Evolutionary conservation across 2,329 filamentous ascomycete genomes (phyloP).

Genomic region (Aspergillus sp.): DNA sequence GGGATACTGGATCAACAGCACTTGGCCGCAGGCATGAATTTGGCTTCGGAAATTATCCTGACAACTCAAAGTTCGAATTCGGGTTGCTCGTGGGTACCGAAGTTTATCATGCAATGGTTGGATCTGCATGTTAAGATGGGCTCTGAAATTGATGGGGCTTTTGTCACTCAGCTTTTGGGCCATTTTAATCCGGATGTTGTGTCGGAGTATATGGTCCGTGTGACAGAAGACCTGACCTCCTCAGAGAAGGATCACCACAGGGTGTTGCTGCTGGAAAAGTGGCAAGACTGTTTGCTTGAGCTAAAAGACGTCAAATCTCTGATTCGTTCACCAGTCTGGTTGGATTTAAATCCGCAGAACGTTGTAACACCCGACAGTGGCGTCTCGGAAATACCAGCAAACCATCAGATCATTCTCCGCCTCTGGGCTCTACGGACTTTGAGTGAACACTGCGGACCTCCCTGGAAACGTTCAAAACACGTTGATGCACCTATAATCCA

Average conservation of each 20-base stretch:
- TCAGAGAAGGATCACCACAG: conserved; percentile 10
- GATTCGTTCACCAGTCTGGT: background rate
- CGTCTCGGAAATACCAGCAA: conserved; percentile 3
- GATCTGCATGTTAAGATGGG: conserved; percentile 6
- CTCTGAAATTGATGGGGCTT: conserved; percentile 5
- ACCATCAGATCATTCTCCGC: conserved; percentile 26
- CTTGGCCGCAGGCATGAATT: conserved; percentile 10
- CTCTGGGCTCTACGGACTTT: conserved; percentile 27
- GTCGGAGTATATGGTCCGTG: conserved; percentile 22
- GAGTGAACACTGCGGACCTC: conserved; percentile 14
- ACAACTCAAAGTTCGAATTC: conserved; percentile 16
- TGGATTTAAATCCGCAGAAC: background rate
- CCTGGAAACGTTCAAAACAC: conserved; percentile 12
- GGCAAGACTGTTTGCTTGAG: conserved; percentile 22
- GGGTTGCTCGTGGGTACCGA: conserved; percentile 16
- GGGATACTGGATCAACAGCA: conserved; percentile 16
- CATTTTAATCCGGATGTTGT: conserved; percentile 18
- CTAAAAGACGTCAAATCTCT: conserved; percentile 11
- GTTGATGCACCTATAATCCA: conserved; percentile 16
- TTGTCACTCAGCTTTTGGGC: conserved; percentile 15
- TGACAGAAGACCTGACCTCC: conserved; percentile 27
- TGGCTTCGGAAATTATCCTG: conserved; percentile 26
- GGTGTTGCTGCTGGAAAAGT: conserved; percentile 20
- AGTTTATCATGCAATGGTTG: conserved; percentile 23
- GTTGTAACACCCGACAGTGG: background rate